A percentile compares a stretch with the other conserved stretches of the same genome.
Evolutionary conservation across 2,329 filamentous ascomycete species (phyloP).

Genomic region (Fusarium tanahbumbuense): DNA sequence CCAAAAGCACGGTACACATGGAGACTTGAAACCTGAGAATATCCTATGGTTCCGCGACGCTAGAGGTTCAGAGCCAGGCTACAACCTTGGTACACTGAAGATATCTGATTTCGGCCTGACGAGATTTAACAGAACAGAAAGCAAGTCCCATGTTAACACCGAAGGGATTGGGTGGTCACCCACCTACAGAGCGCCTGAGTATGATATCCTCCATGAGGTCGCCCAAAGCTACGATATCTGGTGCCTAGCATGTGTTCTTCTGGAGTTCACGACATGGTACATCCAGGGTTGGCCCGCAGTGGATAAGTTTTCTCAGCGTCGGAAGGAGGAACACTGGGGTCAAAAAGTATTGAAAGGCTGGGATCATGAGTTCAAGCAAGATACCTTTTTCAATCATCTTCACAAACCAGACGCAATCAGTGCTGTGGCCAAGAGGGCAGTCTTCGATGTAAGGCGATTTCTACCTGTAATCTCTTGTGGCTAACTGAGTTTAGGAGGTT

Average conservation of each 20-base stretch:
- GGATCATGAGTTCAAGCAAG: too few relatives aligned
- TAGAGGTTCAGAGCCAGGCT: neutral
- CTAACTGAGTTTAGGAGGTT: too few relatives aligned
- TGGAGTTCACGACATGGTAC: constrained; percentile 23
- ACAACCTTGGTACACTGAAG: neutral
- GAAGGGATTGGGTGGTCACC: neutral
- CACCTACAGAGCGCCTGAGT: constrained; percentile 19
- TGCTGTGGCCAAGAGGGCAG: too few relatives aligned
- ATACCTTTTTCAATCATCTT: too few relatives aligned
- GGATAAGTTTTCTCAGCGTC: neutral
- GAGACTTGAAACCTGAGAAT: constrained; percentile 20
- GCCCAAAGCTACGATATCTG: constrained; percentile 14
- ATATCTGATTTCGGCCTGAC: constrained; percentile 21
- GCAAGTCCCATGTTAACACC: neutral
- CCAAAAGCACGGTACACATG: constrained; percentile 4
- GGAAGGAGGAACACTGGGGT: too few relatives aligned
- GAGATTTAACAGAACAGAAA: neutral
- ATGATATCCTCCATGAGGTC: neutral
- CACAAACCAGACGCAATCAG: too few relatives aligned
- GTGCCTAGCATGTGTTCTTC: constrained; percentile 16
- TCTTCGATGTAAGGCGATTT: too few relatives aligned
- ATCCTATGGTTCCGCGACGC: constrained; percentile 14
- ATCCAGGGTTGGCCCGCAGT: constrained; percentile 7
- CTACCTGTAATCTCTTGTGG: too few relatives aligned
- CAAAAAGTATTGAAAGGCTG: too few relatives aligned